A percentile compares a stretch with the other conserved stretches of the same genome.
Evolutionary conservation across 179 eudicot genomes (phyloP).

Genomic region (Spergularia azorica): DNA sequence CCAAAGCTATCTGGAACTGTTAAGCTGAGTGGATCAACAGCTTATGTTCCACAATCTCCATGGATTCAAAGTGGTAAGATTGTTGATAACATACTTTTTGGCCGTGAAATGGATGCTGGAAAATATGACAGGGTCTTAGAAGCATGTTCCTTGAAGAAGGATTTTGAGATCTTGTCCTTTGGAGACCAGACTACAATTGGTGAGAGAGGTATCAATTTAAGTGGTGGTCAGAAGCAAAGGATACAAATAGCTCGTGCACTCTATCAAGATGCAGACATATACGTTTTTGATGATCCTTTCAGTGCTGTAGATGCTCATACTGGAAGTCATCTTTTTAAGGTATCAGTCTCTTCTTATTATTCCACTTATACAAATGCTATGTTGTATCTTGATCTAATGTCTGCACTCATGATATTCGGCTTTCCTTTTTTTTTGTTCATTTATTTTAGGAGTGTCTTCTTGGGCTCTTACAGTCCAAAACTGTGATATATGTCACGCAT

Average conservation of each 20-base stretch:
- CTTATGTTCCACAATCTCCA: conserved; percentile 70
- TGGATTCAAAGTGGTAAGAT: conserved; percentile 82
- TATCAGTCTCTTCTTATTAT: conserved; percentile 14
- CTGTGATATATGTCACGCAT: conserved; percentile 75
- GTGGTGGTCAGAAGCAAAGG: conserved; percentile 29
- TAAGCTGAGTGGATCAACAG: conserved; percentile 55
- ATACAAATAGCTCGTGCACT: conserved; percentile 65
- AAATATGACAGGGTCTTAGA: conserved; percentile 50
- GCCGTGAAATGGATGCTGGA: conserved; percentile 47
- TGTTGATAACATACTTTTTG: conserved; percentile 61
- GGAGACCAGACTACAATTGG: conserved; percentile 67
- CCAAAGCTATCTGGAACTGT: conserved; percentile 65
- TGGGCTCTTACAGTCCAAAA: conserved; percentile 56
- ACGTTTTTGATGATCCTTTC: conserved; percentile 64
- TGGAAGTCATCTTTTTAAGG: conserved; percentile 60
- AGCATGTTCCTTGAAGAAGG: conserved; percentile 62
- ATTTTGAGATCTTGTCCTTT: conserved; percentile 51
- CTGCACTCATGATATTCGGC: not conserved
- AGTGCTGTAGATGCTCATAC: conserved; percentile 79
- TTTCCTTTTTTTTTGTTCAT: not conserved
- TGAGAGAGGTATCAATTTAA: conserved; percentile 59
- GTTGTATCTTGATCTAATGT: not conserved
- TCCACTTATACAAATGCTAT: not conserved
- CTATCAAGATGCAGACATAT: conserved; percentile 59
- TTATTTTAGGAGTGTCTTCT: conserved; percentile 59